phyloP scores from a whole-genome alignment of 140 eudicot genomes.

The Bidens hawaiensis region DNA sequence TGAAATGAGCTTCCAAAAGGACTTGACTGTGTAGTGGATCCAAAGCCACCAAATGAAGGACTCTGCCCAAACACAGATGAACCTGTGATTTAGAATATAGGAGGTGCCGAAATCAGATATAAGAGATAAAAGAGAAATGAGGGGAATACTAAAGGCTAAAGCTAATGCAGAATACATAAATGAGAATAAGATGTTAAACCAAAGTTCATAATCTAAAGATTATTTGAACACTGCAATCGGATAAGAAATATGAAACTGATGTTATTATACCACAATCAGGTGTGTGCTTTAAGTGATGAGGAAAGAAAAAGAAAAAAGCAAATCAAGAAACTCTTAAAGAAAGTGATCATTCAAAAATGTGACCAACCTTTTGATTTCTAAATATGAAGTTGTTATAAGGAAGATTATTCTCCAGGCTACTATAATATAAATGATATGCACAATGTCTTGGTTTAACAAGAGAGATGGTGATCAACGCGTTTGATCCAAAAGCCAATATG shows the following conservation, averaged over 20 bases:
- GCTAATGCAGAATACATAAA: not conserved
- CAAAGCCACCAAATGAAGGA: constrained; percentile 89
- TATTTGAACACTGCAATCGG: not conserved
- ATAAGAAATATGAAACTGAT: not conserved
- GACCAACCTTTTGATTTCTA: not conserved
- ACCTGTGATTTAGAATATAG: constrained; percentile 36
- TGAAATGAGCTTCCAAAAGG: constrained; percentile 83
- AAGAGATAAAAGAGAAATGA: not conserved
- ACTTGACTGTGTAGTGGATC: constrained; percentile 59
- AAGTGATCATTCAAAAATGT: not conserved
- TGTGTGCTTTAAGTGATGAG: not conserved
- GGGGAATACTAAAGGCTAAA: not conserved
- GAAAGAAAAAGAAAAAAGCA: not conserved
- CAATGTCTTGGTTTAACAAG: no score
- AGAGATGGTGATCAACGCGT: no score
- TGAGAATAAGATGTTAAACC: not conserved
- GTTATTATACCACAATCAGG: not conserved
- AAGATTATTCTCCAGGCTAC: not conserved
- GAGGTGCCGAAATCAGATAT: not conserved
- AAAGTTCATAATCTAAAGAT: not conserved
- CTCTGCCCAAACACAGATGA: constrained; percentile 80
- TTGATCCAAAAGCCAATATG: no score
- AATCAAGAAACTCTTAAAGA: not conserved
- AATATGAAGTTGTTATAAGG: not conserved
- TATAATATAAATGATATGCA: not conserved